A percentile compares a stretch with the other conserved stretches of the same genome.
Evolutionary conservation across 2,329 filamentous ascomycete genomes (phyloP).

Genomic region (Cyphellophora attinorum): DNA sequence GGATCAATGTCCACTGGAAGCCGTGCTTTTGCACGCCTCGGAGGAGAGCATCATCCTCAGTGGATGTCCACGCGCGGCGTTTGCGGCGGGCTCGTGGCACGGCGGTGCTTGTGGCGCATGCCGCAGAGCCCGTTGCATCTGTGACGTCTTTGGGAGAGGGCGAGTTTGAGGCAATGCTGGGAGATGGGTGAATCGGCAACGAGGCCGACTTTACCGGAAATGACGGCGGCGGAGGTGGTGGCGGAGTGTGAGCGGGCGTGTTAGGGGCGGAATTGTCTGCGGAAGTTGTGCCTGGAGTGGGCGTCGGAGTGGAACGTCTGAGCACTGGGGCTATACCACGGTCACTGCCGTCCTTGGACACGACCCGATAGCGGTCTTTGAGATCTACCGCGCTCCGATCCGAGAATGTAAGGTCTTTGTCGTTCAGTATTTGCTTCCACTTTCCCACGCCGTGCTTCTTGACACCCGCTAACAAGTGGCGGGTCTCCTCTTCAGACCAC

Average conservation of each 20-base stretch:
- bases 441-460: conserved; percentile 53
- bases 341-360: conserved; percentile 39
- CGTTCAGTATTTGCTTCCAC: conserved; percentile 54
- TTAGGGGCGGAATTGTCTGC: background rate
- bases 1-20: conserved; percentile 51
- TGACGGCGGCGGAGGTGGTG: background rate
- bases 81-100: conserved; percentile 40
- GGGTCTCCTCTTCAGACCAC: conserved; percentile 56
- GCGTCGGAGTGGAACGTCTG: background rate
- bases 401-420: conserved; percentile 45
- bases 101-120: no score
- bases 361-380: conserved; percentile 51
- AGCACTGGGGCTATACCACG: no score
- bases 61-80: conserved; percentile 45
- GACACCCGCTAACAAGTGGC: conserved; percentile 48
- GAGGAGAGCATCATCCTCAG: conserved; percentile 50
- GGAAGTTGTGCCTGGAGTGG: background rate
- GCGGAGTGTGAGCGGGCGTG: background rate
- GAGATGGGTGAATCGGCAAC: background rate
- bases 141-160: no score
- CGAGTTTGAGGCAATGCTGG: conserved; percentile 15
- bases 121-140: no score
- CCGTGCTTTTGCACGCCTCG: conserved; percentile 51
- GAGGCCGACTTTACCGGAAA: no score
- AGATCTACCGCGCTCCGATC: conserved; percentile 52